Evolutionary conservation across 495 filamentous ascomycete genomes (phyloP).

Genomic region (Neurospora sp.): DNA sequence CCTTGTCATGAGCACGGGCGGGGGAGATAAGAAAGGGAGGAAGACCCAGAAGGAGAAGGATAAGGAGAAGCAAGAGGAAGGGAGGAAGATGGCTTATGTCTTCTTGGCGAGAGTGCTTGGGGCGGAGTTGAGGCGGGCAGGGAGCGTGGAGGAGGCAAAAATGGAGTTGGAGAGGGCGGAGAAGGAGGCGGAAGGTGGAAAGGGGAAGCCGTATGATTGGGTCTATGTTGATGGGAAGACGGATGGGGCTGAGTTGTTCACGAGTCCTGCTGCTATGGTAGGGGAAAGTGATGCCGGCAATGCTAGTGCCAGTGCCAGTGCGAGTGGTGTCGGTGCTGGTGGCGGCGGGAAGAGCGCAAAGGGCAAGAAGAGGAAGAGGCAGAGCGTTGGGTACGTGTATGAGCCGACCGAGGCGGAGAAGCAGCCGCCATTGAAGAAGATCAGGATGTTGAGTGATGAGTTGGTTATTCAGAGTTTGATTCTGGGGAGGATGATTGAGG

Average conservation of each 20-base stretch:
- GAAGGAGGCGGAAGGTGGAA: constrained; percentile 3
- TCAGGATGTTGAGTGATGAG: constrained; percentile 67
- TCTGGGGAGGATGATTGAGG: constrained; percentile 65
- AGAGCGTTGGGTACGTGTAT: constrained; percentile 13
- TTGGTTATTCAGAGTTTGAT: constrained; percentile 91
- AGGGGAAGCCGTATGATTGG: constrained; percentile 57
- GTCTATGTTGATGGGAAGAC: constrained; percentile 59
- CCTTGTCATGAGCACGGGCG: constrained; percentile 47
- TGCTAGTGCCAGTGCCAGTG: background rate
- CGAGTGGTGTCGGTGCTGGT: background rate
- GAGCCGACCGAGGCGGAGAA: constrained; percentile 17
- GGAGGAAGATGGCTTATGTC: constrained; percentile 43
- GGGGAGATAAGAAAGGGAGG: background rate
- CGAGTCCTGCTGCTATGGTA: constrained; percentile 3
- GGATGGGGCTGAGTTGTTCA: constrained; percentile 16
- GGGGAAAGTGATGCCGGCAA: background rate
- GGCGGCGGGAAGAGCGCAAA: background rate
- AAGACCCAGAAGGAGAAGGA: background rate
- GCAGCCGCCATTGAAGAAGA: constrained; percentile 30
- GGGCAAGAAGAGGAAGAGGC: constrained; percentile 37
- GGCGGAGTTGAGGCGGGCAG: constrained; percentile 54
- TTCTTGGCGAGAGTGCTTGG: constrained; percentile 77
- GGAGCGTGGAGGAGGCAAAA: constrained; percentile 53
- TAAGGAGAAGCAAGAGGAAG: constrained; percentile 45
- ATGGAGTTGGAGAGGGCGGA: constrained; percentile 44